These are phyloP conservation scores for Neurospora intermedia DNA, from an alignment of 495 filamentous ascomycete genomes.

Conservation along the genomic window DNA sequence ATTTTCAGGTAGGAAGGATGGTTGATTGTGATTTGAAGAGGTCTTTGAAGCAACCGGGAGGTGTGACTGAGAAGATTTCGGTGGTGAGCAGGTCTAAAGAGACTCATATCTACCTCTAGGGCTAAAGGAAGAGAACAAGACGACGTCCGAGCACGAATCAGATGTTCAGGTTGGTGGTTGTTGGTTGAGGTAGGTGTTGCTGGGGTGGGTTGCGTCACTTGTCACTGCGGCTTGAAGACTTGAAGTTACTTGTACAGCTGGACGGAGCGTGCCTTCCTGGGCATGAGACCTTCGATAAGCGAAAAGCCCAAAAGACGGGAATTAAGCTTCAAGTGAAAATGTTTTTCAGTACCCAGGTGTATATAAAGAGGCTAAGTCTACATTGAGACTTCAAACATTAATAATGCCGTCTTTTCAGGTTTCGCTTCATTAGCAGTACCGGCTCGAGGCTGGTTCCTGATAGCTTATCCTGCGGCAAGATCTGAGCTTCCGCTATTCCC, in stretches of 20 bases:
- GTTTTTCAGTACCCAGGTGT: neutral
- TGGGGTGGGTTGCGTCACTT: neutral
- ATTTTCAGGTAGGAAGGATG: neutral
- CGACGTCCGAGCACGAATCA: neutral
- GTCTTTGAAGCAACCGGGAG: neutral
- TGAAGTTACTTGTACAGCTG: neutral
- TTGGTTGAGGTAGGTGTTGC: neutral
- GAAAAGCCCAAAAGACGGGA: neutral
- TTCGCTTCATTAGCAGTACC: neutral
- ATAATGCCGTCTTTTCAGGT: neutral
- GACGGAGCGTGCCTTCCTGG: neutral
- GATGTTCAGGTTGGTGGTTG: neutral
- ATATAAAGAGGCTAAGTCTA: neutral
- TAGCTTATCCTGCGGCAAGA: neutral
- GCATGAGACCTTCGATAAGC: neutral
- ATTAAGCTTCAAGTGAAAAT: neutral
- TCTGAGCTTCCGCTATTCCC: neutral
- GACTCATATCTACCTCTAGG: neutral
- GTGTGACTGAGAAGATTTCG: neutral
- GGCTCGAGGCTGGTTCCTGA: neutral
- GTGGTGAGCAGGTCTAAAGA: neutral
- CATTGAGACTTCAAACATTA: neutral
- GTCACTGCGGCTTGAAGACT: neutral
- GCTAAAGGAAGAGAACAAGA: neutral
- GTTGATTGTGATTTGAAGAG: neutral